Evolutionary conservation across 2,329 filamentous ascomycete species (phyloP), one percentile per base, ranked within the genome.

Genomic region (Paraphoma chrysanthemicola): DNA sequence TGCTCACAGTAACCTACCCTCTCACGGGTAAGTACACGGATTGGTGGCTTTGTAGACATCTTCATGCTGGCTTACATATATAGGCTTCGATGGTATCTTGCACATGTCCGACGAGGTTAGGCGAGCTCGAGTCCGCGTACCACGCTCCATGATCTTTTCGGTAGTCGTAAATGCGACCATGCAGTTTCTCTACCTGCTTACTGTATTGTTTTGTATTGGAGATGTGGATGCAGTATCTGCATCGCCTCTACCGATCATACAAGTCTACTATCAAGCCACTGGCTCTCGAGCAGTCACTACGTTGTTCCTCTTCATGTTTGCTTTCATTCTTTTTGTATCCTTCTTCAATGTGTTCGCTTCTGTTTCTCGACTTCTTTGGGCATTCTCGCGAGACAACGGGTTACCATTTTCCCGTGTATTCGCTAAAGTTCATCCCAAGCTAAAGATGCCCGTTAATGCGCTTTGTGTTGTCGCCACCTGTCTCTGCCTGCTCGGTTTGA

Each of bases 301-400:
- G 16, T 78, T 85, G 66, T 75, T 68, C 46, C 51, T 67, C 17
- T 33, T 59, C 46, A 60, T 70, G 56, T 31, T 68, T 69, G 56
- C 67, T 30, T 72, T 75, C 56, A 66, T 72, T 31, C 70, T 78
- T 66, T 70, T 44, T 64, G 65, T 74, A 4, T 70, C 66, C 6
- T 67, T 78, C 56, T 74, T 80, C 45, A 77, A 75, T 16, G 71
- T 75, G 36, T 73, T 82, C 6, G 80, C 82, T 1, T 82, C 80
- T 1, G 79, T 78, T 0, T 80, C 80, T 0, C 77, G 81, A 4
- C 67, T 83, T 1, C 78, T 78, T 2, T 83, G 81, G 81, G 80
- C 80, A 0, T 83, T 81, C 73, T 77, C 81, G 8, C 64, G 78
- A 1, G 81, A 83, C 50, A 77, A 77, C 2, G 48, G 48, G 9